Conservation (phyloP, 495 filamentous ascomycete species). For the Hypoxylon rickii region DNA sequence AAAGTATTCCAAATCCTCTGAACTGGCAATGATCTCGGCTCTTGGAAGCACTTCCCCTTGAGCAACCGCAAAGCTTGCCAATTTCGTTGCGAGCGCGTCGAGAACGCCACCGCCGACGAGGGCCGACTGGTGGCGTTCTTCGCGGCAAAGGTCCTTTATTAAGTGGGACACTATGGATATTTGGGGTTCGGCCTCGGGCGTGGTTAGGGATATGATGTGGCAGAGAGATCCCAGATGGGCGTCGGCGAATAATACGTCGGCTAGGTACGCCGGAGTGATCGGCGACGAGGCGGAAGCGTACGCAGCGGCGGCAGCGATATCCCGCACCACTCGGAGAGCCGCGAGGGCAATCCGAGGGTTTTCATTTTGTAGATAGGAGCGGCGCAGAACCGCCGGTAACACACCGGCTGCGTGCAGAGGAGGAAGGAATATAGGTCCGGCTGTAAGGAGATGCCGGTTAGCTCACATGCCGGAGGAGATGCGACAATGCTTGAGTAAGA, state of each 20-base stretch:
- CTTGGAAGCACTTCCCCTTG: conserved; percentile 68
- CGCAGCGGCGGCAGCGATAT: conserved; percentile 68
- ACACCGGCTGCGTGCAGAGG: conserved; percentile 70
- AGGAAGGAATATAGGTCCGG: conserved; percentile 76
- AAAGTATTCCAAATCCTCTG: conserved; percentile 49
- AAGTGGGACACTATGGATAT: conserved; percentile 69
- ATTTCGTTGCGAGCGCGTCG: conserved; percentile 75
- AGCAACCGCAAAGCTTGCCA: conserved; percentile 73
- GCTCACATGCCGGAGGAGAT: conserved; percentile 10
- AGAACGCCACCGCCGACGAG: conserved; percentile 75
- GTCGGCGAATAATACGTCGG: conserved; percentile 66
- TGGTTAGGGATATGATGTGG: conserved; percentile 64
- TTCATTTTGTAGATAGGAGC: conserved; percentile 66
- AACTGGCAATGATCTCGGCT: conserved; percentile 48
- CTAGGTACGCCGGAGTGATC: conserved; percentile 47
- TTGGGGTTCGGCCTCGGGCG: conserved; percentile 61
- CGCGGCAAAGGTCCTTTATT: conserved; percentile 65
- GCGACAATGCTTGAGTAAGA: not conserved
- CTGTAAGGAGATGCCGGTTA: conserved; percentile 51
- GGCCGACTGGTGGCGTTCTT: conserved; percentile 68
- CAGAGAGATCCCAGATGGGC: conserved; percentile 62
- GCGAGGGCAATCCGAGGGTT: conserved; percentile 69
- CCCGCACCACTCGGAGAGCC: conserved; percentile 74
- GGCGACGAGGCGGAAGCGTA: conserved; percentile 43
- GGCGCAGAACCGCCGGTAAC: conserved; percentile 68